Evolutionary conservation across 495 filamentous ascomycete genomes (phyloP).

Genomic region (Lepraria neglecta): DNA sequence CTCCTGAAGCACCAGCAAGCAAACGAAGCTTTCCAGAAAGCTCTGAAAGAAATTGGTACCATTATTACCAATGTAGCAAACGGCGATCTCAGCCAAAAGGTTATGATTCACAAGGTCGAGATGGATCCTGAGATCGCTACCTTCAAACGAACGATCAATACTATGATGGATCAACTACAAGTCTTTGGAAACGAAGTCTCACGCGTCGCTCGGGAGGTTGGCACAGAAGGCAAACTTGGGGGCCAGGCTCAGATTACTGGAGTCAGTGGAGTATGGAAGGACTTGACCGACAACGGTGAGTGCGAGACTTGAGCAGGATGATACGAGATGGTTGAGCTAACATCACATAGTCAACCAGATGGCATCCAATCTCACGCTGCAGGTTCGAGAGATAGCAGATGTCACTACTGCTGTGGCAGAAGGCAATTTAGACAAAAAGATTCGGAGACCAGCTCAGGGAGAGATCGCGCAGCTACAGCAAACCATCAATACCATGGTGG

Average conservation of each 20-base stretch:
- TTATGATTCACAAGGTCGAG: slow-evolving; percentile 89
- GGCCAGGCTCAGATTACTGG: slow-evolving; percentile 92
- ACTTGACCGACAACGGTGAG: slow-evolving; percentile 88
- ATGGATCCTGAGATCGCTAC: slow-evolving; percentile 99
- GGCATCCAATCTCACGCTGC: slow-evolving; percentile 78
- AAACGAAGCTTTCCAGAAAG: slow-evolving; percentile 98
- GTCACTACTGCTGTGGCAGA: slow-evolving; percentile 96
- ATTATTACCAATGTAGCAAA: slow-evolving; percentile 94
- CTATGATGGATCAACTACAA: slow-evolving; percentile 98
- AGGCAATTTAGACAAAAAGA: slow-evolving; percentile 93
- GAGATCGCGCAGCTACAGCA: slow-evolving; percentile 96
- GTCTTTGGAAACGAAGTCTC: slow-evolving; percentile 97
- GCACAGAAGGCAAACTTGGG: slow-evolving; percentile 94
- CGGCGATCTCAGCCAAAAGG: slow-evolving; percentile 96
- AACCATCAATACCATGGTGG: slow-evolving; percentile 99
- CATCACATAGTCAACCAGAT: slow-evolving; percentile 78
- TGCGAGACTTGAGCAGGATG: background rate
- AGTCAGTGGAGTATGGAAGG: slow-evolving; percentile 96
- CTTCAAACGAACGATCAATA: slow-evolving; percentile 95
- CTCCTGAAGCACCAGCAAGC: slow-evolving; percentile 94
- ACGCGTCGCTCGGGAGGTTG: slow-evolving; percentile 90
- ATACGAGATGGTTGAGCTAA: slow-evolving; percentile 27
- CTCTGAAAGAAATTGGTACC: slow-evolving; percentile 89
- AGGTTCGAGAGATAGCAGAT: slow-evolving; percentile 93
- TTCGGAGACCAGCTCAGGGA: slow-evolving; percentile 85